Percentiles rank a stretch among this genome's conserved stretches.
phyloP scores from a whole-genome alignment of 129 eudicot species.

The Chrysanthemum makinoi region DNA sequence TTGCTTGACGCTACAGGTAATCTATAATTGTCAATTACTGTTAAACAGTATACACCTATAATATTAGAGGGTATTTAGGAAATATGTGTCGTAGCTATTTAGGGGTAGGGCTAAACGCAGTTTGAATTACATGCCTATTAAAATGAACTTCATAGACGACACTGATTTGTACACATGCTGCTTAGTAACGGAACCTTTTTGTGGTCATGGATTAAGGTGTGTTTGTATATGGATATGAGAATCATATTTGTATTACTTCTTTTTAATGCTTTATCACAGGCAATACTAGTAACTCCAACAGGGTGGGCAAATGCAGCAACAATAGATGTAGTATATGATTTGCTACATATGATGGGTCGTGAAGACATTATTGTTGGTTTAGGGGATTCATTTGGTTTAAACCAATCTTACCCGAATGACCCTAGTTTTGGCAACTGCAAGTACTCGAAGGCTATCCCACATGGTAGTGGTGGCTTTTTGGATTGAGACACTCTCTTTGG shows the following conservation, averaged over 20 bases:
- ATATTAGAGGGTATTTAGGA: no score
- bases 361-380: conserved; percentile 85
- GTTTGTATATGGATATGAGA: neutral
- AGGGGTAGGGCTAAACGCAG: no score
- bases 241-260: neutral
- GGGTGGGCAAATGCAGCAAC: conserved; percentile 98
- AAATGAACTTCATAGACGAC: no score
- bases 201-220: no score
- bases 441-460: conserved; percentile 70
- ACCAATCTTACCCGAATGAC: conserved; percentile 53
- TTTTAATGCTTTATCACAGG: conserved; percentile 38
- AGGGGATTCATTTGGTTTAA: conserved; percentile 69
- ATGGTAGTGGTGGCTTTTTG: conserved; percentile 86
- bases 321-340: conserved; percentile 71
- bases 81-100: no score
- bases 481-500: conserved; percentile 91
- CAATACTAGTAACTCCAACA: conserved; percentile 67
- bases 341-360: conserved; percentile 97
- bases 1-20: no score
- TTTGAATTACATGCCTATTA: no score
- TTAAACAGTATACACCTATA: no score
- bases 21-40: no score
- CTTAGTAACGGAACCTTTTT: no score
- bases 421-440: conserved; percentile 68
- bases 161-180: no score